Evolutionary conservation across 352 stramenopile genomes (phyloP).

Genomic region (Phytophthora citricola): DNA sequence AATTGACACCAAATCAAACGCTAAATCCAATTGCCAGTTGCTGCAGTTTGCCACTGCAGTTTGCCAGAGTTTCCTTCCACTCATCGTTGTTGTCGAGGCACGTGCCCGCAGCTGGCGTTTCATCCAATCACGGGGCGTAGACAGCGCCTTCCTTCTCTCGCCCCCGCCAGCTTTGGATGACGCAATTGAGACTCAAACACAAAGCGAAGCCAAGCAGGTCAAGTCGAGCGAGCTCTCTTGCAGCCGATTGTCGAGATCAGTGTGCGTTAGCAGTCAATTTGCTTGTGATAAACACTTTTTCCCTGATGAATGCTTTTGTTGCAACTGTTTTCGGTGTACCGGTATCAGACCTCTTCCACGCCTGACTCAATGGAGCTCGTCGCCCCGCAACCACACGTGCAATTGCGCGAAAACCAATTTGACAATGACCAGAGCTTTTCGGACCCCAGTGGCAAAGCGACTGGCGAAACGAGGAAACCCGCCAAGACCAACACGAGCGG

Average conservation of each 20-base stretch:
- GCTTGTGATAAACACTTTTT: conserved; percentile 4
- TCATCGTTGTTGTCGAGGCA: conserved; percentile 11
- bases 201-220: conserved; percentile 12
- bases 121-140: conserved; percentile 22
- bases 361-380: conserved; percentile 21
- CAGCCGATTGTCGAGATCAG: conserved; percentile 21
- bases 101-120: conserved; percentile 22
- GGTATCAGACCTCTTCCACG: conserved; percentile 1
- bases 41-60: too few relatives aligned
- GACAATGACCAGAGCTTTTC: conserved; percentile 13
- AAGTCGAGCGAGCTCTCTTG: conserved; percentile 15
- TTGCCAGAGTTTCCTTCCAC: conserved; percentile 2
- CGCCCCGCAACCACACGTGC: conserved; percentile 11
- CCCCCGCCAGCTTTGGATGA: conserved; percentile 17
- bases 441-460: conserved; percentile 2
- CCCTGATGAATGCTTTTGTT: conserved; percentile 18
- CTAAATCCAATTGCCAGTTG: not conserved
- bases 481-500: conserved; percentile 8
- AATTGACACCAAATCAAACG: conserved; percentile 2
- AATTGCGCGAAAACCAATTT: conserved; percentile 24
- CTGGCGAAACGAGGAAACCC: conserved; percentile 7
- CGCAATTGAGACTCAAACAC: conserved; percentile 16
- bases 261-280: conserved; percentile 9
- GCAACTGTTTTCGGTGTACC: conserved; percentile 22
- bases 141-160: not conserved